Evolutionary conservation across 805 yeast genomes (phyloP), one percentile per base, ranked within the genome.

Genomic region (Pichia manshurica): DNA sequence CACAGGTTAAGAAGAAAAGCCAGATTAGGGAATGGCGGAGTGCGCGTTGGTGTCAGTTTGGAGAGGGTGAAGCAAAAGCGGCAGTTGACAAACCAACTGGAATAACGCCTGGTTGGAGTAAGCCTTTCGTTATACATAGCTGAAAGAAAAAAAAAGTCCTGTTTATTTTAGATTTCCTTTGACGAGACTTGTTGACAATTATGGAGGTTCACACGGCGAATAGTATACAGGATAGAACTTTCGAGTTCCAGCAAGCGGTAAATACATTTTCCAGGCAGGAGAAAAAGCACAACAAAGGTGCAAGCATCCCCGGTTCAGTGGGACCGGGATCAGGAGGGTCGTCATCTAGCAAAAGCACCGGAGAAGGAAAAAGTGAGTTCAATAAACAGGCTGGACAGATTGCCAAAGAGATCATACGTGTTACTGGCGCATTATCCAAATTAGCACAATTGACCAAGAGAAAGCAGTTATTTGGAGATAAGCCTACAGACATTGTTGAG

Each of bases 201-300:
- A 58, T 61, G 64, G 60, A 60, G 31, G 13, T 56, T 25, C 54
- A 57, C 34, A 44, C 65, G 40, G 61, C 70, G 41, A 59, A 53
- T 9, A 62, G 58, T 31, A 72, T 81, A 36, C 91, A 85, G 62
- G 95, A 91, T 67, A 74, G 99, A 56, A 91, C 98, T 8, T 74
- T 79, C 52, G 98, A 91, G 72, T 91, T 91, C 70, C 91, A 89
- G 56, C 90, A 89, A 60, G 88, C 96, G 61, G 96, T 91, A 28
- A 68, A 80, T 40, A 79, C 90, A 2, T 82, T 83, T 64, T 81
- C 82, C 61, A 79, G 79, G 56, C 77, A 53, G 12, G 45, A 77
- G 58, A 70, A 52, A 16, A 20, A 19, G 12, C 39, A 17, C 28
- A 15, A 8, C 8, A 16, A 8, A 17, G 36, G 36, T n/a, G 20